Percentiles rank a stretch among this genome's conserved stretches.
These are phyloP conservation scores for Calonectria hawksworthii DNA, from an alignment of 2,329 filamentous ascomycete species.

Conservation along the genomic window DNA sequence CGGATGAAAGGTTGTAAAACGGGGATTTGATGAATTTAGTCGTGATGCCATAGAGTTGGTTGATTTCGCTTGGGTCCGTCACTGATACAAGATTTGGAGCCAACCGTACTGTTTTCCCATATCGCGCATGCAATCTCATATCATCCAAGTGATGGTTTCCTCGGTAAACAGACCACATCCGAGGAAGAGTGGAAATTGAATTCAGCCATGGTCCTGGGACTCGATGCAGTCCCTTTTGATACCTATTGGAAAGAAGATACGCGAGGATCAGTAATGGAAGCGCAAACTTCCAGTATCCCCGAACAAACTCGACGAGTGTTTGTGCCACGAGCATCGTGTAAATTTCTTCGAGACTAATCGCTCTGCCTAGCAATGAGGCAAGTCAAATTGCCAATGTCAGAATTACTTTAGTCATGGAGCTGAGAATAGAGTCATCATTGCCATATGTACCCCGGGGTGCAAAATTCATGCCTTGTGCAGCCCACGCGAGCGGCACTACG, in stretches of 20 bases:
- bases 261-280: background rate
- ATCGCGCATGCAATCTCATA: background rate
- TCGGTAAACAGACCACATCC: conserved; percentile 10
- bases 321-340: background rate
- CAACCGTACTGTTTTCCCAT: conserved; percentile 14
- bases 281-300: background rate
- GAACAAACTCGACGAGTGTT: background rate
- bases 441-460: background rate
- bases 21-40: conserved; percentile 25
- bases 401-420: background rate
- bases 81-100: conserved; percentile 20
- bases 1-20: conserved; percentile 18
- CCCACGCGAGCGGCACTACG: background rate
- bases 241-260: conserved; percentile 5
- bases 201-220: conserved; percentile 7
- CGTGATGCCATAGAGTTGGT: conserved; percentile 17
- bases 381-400: background rate
- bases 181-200: conserved; percentile 3
- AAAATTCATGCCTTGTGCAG: too few species aligned
- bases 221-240: conserved; percentile 8
- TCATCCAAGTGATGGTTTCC: background rate
- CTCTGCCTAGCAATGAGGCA: background rate
- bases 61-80: conserved; percentile 14
- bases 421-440: background rate
- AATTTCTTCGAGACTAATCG: too few species aligned